These are phyloP conservation scores for Rhodotorula graminis DNA, from an alignment of 768 basidiomycete genomes.

Conservation along the genomic window DNA sequence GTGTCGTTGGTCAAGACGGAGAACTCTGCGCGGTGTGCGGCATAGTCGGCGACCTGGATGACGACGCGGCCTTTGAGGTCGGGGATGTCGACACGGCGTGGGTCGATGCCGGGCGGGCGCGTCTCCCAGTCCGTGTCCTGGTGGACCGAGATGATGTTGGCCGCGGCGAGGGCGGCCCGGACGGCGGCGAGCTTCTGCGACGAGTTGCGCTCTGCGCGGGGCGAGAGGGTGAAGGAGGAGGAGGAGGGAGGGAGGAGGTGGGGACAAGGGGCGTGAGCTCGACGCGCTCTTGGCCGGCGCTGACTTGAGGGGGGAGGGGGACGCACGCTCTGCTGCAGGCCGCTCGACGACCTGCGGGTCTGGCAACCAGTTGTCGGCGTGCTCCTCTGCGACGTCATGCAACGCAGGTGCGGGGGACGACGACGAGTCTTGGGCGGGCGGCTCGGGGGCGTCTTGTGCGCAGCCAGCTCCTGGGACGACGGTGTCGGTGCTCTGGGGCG, in stretches of 20 bases:
- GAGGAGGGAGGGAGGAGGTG: too few relatives aligned
- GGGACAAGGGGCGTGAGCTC: not conserved
- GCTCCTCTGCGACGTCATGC: not conserved
- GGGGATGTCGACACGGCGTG: conserved; percentile 11
- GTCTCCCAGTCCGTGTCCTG: conserved; percentile 3
- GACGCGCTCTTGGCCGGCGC: not conserved
- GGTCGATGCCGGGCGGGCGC: conserved; percentile 22
- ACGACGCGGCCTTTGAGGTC: conserved; percentile 6
- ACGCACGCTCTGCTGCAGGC: not conserved
- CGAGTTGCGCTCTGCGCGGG: conserved; percentile 1
- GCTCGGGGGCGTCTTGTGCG: too few relatives aligned
- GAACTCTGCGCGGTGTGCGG: conserved; percentile 3
- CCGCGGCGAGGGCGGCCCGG: conserved; percentile 7
- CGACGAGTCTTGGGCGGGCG: too few relatives aligned
- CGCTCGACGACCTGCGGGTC: not conserved
- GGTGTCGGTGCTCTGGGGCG: too few relatives aligned
- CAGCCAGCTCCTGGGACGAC: too few relatives aligned
- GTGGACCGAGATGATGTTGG: conserved; percentile 14
- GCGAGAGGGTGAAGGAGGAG: too few relatives aligned
- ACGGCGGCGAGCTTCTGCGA: not conserved
- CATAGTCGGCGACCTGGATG: conserved; percentile 21
- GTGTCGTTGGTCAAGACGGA: conserved; percentile 18
- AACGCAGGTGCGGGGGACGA: too few relatives aligned
- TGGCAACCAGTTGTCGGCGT: not conserved
- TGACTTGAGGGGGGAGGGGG: too few relatives aligned